Conservation (phyloP, 1,139 yeast genomes). For the Yamadazyma diddensiae region DNA sequence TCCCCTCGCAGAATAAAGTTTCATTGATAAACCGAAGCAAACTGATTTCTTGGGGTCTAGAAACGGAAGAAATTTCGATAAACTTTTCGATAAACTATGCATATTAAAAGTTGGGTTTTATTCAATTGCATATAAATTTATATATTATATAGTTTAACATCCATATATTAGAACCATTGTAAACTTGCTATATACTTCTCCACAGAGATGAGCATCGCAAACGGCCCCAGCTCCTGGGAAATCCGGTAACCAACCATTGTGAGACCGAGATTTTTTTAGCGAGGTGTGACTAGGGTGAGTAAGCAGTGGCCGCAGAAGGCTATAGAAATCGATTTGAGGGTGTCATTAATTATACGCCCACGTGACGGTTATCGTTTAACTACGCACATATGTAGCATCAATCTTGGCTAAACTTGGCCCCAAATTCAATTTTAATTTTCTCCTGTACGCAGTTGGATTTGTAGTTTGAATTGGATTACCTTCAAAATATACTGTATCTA, state of each 20-base stretch:
- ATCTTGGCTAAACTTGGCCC: conserved; percentile 79
- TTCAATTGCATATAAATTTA: too few relatives aligned
- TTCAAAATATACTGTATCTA: conserved; percentile 92
- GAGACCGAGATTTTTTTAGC: neutral
- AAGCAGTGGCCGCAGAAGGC: neutral
- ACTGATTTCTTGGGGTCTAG: neutral
- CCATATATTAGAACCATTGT: too few relatives aligned
- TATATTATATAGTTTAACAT: too few relatives aligned
- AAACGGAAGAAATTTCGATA: neutral
- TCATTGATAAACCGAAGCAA: conserved; percentile 2
- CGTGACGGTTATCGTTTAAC: conserved; percentile 6
- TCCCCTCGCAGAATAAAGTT: neutral
- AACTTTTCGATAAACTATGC: too few relatives aligned
- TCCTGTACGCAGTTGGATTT: conserved; percentile 78
- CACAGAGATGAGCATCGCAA: too few relatives aligned
- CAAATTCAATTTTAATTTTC: conserved; percentile 71
- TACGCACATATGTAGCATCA: conserved; percentile 75
- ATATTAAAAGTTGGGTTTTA: too few relatives aligned
- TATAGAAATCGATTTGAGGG: neutral
- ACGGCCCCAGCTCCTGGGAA: neutral
- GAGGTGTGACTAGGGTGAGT: neutral
- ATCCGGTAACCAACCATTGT: conserved; percentile 2
- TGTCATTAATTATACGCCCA: neutral
- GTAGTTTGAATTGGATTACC: conserved; percentile 84
- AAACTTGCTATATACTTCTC: too few relatives aligned